Percentiles rank a stretch among this genome's conserved stretches.
Conservation (phyloP, 2,329 filamentous ascomycete species). For the Shiraia bambusicola region DNA sequence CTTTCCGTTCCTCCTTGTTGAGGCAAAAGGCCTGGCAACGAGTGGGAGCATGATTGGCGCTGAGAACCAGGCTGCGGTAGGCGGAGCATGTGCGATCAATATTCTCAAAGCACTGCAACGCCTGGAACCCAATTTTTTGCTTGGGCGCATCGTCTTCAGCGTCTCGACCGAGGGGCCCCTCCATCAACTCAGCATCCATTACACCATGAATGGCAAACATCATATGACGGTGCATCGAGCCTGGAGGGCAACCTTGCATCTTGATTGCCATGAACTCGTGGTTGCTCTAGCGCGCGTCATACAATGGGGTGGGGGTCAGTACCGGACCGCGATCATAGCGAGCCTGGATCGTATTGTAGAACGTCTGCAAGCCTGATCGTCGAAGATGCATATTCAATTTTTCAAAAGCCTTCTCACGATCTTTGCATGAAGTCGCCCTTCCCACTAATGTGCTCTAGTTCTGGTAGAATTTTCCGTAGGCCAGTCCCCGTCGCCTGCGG, state of each 20-base stretch:
- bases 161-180: constrained; percentile 4
- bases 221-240: constrained; percentile 6
- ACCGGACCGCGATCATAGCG: too few relatives aligned
- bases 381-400: too few relatives aligned
- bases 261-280: constrained; percentile 1
- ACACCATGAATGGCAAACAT: not conserved
- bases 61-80: constrained; percentile 13
- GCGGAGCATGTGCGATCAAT: constrained; percentile 5
- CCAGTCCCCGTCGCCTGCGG: too few relatives aligned
- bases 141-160: constrained; percentile 3
- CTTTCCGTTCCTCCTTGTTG: constrained; percentile 15
- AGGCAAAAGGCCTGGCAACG: constrained; percentile 11
- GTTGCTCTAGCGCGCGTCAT: constrained; percentile 3
- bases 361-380: too few relatives aligned
- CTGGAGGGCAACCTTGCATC: constrained; percentile 2
- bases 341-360: too few relatives aligned
- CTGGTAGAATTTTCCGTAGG: too few relatives aligned
- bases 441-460: too few relatives aligned
- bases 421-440: too few relatives aligned
- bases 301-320: not conserved
- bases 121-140: too few relatives aligned
- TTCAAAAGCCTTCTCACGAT: too few relatives aligned
- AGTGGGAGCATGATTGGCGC: constrained; percentile 12
- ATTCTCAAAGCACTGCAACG: too few relatives aligned
- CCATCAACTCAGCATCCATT: constrained; percentile 3